Evolutionary conservation across 306 rosid species (phyloP).

Genomic region (Geum urbanum): DNA sequence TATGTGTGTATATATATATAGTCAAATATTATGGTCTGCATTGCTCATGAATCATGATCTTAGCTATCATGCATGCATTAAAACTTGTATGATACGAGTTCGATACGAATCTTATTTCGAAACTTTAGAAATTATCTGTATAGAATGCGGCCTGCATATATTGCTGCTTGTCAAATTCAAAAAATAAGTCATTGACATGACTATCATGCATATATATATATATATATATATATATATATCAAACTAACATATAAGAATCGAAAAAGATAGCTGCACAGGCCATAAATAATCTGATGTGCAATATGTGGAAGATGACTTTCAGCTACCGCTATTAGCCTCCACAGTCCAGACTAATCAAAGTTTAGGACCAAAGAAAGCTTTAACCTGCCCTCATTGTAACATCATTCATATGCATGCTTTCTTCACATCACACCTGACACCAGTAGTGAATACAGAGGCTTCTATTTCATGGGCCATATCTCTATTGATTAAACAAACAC

Average conservation of each 20-base stretch:
- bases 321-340: conserved; percentile 36
- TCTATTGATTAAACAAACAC: too few relatives aligned
- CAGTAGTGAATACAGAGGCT: conserved; percentile 27
- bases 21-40: too few relatives aligned
- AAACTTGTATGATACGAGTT: not conserved
- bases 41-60: too few relatives aligned
- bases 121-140: conserved; percentile 10
- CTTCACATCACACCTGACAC: conserved; percentile 37
- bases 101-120: not conserved
- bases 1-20: too few relatives aligned
- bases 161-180: conserved; percentile 19
- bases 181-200: not conserved
- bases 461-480: conserved; percentile 46
- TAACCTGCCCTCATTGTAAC: conserved; percentile 33
- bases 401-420: conserved; percentile 19
- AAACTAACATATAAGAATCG: not conserved
- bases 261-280: conserved; percentile 16
- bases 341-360: conserved; percentile 17
- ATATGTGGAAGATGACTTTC: conserved; percentile 52
- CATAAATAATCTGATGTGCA: conserved; percentile 47
- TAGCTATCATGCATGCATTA: not conserved
- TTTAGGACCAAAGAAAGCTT: conserved; percentile 33
- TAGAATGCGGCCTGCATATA: conserved; percentile 15
- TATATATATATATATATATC: too few relatives aligned
- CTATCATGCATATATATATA: not conserved